phyloP scores from a whole-genome alignment of 2,329 filamentous ascomycete species.

The Apiospora kogelbergensis region DNA sequence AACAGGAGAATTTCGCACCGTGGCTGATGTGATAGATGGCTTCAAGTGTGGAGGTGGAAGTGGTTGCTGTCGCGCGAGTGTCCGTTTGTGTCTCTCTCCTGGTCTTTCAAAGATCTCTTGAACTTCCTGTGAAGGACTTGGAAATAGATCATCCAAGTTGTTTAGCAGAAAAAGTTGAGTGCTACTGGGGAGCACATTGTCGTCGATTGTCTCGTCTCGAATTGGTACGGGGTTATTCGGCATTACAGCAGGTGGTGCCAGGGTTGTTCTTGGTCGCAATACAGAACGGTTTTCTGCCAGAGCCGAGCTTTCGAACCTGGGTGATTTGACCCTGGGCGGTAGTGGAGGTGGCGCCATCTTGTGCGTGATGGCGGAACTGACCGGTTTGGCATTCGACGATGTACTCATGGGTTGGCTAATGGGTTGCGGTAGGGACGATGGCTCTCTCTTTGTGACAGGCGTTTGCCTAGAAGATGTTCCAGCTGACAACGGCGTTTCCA shows the following conservation, averaged over 20 bases:
- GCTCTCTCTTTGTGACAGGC: neutral
- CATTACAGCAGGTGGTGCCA: neutral
- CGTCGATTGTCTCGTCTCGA: neutral
- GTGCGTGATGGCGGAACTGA: neutral
- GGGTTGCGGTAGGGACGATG: neutral
- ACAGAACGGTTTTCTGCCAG: conserved; percentile 16
- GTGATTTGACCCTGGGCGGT: conserved; percentile 26
- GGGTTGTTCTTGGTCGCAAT: conserved; percentile 20
- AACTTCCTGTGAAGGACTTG: conserved; percentile 55
- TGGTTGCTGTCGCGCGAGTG: conserved; percentile 12
- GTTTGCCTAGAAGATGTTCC: neutral
- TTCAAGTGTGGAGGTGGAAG: neutral
- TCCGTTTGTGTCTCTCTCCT: conserved; percentile 21
- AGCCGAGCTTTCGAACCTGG: conserved; percentile 8
- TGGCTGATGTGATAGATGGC: neutral
- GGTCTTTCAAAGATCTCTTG: conserved; percentile 48
- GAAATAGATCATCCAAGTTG: conserved; percentile 54
- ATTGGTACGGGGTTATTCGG: neutral
- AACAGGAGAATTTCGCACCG: neutral
- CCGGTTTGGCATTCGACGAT: neutral
- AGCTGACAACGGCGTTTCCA: neutral
- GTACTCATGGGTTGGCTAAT: neutral
- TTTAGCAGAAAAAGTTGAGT: conserved; percentile 53
- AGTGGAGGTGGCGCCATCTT: conserved; percentile 25
- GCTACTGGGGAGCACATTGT: conserved; percentile 34